Evolutionary conservation across 495 filamentous ascomycete genomes (phyloP).

Genomic region (Penicillium herquei): DNA sequence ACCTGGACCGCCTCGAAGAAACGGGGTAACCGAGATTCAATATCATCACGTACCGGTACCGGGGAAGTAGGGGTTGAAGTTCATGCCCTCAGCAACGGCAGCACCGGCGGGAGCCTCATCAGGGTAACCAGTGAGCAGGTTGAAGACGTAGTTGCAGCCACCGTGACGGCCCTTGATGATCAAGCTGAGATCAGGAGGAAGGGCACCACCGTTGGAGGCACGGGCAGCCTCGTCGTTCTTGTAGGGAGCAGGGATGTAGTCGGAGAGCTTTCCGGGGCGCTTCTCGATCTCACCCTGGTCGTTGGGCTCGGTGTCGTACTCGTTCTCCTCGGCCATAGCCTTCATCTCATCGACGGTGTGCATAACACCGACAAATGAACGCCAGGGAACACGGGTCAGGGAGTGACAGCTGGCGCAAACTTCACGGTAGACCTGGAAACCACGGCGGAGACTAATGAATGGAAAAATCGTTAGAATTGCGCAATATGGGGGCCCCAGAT

Average conservation of each 20-base stretch:
- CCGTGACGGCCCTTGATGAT: conserved; percentile 98
- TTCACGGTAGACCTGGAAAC: conserved; percentile 99
- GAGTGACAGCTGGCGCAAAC: conserved; percentile 98
- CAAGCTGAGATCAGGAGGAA: conserved; percentile 95
- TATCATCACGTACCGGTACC: conserved; percentile 66
- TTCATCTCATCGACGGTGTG: conserved; percentile 98
- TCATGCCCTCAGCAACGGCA: conserved; percentile 76
- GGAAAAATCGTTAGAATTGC: conserved; percentile 24
- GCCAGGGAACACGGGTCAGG: conserved; percentile 89
- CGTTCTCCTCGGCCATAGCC: conserved; percentile 92
- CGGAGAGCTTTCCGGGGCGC: conserved; percentile 95
- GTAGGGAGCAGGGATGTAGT: conserved; percentile 94
- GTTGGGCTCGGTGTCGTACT: conserved; percentile 98
- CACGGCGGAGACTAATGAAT: conserved; percentile 79
- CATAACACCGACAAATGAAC: conserved; percentile 82
- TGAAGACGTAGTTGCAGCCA: conserved; percentile 98
- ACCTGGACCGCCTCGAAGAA: background rate
- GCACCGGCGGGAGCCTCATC: conserved; percentile 93
- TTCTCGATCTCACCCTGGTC: conserved; percentile 97
- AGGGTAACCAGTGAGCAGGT: conserved; percentile 94
- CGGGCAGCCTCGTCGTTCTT: conserved; percentile 98
- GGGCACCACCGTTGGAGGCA: conserved; percentile 95
- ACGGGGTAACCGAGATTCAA: background rate
- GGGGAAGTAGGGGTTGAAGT: conserved; percentile 99
- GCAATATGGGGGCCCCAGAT: conserved; percentile 16